Percentiles rank a stretch among this genome's conserved stretches.
Evolutionary conservation across 139 green algal genomes (phyloP).

Genomic region (Pseudopediastrum boryanum): DNA sequence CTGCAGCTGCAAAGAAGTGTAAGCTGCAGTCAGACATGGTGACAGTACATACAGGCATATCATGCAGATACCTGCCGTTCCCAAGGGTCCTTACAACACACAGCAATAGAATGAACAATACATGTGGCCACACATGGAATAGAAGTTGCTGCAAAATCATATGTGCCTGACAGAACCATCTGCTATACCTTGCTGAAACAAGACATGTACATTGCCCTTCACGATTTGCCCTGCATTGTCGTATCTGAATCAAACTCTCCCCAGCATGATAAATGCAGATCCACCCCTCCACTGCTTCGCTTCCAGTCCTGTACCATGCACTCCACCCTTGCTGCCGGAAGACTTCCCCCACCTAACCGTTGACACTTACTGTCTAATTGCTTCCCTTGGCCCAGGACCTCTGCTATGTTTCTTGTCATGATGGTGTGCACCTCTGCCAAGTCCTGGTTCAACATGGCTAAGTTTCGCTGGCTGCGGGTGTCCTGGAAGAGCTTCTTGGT

Average conservation of each 20-base stretch:
- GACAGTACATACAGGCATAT: too few species aligned
- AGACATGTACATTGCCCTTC: not conserved
- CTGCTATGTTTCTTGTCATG: constrained; percentile 99
- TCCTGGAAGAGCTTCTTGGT: constrained; percentile 98
- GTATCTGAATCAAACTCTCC: not conserved
- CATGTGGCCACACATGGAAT: too few species aligned
- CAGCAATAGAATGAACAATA: too few species aligned
- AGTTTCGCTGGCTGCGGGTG: constrained; percentile 96
- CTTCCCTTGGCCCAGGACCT: constrained; percentile 96
- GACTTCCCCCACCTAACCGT: not conserved
- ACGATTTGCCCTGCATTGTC: not conserved
- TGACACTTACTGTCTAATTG: constrained; percentile 89
- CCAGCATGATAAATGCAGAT: too few species aligned
- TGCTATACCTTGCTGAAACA: not conserved
- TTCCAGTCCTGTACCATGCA: too few species aligned
- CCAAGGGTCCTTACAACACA: too few species aligned
- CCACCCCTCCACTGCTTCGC: too few species aligned
- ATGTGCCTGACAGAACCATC: too few species aligned
- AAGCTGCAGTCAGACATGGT: not conserved
- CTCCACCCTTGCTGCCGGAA: not conserved
- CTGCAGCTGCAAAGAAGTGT: not conserved
- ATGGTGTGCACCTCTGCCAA: constrained; percentile 93
- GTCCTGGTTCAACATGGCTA: constrained; percentile 91
- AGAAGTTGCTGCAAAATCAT: too few species aligned
- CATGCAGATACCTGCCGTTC: too few species aligned